Evolutionary conservation across 139 green algal species (phyloP).

Genomic region (Coccomyxa sp.): DNA sequence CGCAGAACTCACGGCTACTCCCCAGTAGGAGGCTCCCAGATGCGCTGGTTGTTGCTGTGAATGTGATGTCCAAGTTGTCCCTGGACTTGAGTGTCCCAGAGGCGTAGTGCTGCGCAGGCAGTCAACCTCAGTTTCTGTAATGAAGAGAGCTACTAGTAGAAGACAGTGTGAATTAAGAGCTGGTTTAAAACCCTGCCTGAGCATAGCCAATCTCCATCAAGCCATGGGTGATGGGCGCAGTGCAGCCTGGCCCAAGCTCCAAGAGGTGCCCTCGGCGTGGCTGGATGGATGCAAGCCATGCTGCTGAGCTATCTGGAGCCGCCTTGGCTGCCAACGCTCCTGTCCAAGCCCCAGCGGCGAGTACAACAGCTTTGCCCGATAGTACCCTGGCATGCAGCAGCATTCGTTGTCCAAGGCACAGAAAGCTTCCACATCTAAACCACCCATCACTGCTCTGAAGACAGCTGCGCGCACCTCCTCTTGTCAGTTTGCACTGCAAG

Average conservation of each 20-base stretch:
- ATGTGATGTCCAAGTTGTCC: constrained; percentile 51
- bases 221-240: constrained; percentile 41
- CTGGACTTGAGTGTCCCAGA: not conserved
- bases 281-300: constrained; percentile 45
- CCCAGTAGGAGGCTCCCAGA: constrained; percentile 56
- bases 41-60: constrained; percentile 67
- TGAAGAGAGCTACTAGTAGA: not conserved
- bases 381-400: constrained; percentile 23
- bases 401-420: not conserved
- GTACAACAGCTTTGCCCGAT: constrained; percentile 36
- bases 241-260: constrained; percentile 41
- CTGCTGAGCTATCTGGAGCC: not conserved
- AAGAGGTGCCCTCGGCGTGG: constrained; percentile 62
- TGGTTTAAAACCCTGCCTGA: constrained; percentile 9
- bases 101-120: constrained; percentile 19
- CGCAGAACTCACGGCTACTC: constrained; percentile 57
- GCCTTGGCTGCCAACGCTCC: not conserved
- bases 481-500: too few species aligned
- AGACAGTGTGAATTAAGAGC: not conserved
- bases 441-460: too few species aligned
- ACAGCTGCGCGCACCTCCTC: too few species aligned
- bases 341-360: constrained; percentile 67
- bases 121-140: not conserved
- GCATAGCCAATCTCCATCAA: constrained; percentile 78
- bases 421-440: not conserved